These are phyloP conservation scores for Yamadazyma sp. DNA, from an alignment of 1,139 yeast genomes.

Conservation along the genomic window DNA sequence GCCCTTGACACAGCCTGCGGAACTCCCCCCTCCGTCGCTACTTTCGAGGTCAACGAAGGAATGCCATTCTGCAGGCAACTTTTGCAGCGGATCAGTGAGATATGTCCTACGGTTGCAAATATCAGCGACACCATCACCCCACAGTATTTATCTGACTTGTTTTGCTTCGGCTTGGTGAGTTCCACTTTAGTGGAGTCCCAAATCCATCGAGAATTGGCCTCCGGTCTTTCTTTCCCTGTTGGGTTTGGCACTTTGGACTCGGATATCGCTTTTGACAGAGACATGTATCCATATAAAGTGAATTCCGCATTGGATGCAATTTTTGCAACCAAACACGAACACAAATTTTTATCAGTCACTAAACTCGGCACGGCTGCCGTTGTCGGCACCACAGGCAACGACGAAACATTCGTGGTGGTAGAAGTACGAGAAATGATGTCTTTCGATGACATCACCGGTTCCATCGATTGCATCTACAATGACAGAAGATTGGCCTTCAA, in stretches of 20 bases:
- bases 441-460: slow-evolving; percentile 16
- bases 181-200: slow-evolving; percentile 43
- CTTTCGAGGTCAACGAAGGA: slow-evolving; percentile 40
- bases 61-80: slow-evolving; percentile 40
- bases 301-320: slow-evolving; percentile 41
- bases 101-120: slow-evolving; percentile 39
- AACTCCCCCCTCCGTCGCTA: slow-evolving; percentile 18
- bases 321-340: slow-evolving; percentile 38
- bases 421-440: slow-evolving; percentile 20
- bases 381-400: slow-evolving; percentile 46
- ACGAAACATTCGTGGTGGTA: slow-evolving; percentile 43
- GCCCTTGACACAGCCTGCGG: slow-evolving; percentile 11
- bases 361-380: slow-evolving; percentile 46
- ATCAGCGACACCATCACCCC: slow-evolving; percentile 47
- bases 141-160: slow-evolving; percentile 47
- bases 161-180: slow-evolving; percentile 37
- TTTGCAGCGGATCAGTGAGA: slow-evolving; percentile 34
- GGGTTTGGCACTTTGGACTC: slow-evolving; percentile 36
- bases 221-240: slow-evolving; percentile 46
- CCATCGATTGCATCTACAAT: slow-evolving; percentile 21
- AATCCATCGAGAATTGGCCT: slow-evolving; percentile 44
- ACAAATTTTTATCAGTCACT: slow-evolving; percentile 44
- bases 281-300: slow-evolving; percentile 27
- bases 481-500: slow-evolving; percentile 18
- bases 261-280: slow-evolving; percentile 20